Percentiles rank a stretch among this genome's conserved stretches.
These are phyloP conservation scores for Usnea hakonensis DNA, from an alignment of 495 filamentous ascomycete species.

Conservation along the genomic window DNA sequence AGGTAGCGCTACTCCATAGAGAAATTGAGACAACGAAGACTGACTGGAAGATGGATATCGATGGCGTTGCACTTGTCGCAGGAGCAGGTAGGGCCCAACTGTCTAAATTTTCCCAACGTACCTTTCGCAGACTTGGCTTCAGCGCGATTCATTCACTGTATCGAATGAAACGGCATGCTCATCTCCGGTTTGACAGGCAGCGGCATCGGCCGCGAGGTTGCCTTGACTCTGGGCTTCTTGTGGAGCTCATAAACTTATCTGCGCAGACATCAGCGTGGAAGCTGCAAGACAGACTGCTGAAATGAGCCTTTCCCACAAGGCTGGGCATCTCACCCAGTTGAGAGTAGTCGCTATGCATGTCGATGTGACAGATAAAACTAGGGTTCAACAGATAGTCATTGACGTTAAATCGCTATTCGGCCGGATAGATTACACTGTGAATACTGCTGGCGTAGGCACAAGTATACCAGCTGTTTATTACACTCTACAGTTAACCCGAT, in stretches of 20 bases:
- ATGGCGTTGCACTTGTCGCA: background rate
- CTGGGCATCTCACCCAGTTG: background rate
- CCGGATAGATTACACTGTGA: background rate
- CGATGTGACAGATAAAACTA: too few species aligned
- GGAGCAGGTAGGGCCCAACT: background rate
- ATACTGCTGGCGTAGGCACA: background rate
- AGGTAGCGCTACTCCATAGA: background rate
- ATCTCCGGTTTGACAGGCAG: background rate
- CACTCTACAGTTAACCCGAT: too few species aligned
- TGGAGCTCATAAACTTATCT: background rate
- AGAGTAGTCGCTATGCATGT: too few species aligned
- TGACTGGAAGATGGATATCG: background rate
- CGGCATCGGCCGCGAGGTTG: slow-evolving; percentile 1
- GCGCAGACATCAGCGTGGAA: background rate
- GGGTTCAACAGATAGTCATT: background rate
- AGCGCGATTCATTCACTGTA: background rate
- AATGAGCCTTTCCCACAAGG: background rate
- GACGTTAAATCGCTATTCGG: background rate
- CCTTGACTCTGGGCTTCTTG: slow-evolving; percentile 5
- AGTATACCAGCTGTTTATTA: background rate
- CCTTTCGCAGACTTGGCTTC: background rate
- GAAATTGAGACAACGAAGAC: background rate
- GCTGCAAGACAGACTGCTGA: background rate
- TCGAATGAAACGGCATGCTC: background rate
- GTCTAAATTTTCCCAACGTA: background rate